phyloP scores from a whole-genome alignment of 352 stramenopile species.

The Aphanomyces stellatus region DNA sequence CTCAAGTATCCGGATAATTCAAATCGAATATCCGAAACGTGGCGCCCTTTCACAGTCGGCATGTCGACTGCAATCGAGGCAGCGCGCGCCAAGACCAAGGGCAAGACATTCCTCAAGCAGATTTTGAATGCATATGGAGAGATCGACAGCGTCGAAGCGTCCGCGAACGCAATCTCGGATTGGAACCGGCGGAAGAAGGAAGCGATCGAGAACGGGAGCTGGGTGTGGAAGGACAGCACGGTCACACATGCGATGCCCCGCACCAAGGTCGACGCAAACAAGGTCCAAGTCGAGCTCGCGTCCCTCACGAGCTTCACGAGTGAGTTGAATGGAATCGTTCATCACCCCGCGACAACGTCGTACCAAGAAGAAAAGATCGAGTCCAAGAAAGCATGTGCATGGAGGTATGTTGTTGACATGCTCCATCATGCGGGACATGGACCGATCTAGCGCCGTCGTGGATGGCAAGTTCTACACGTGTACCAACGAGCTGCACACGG shows the following conservation, averaged over 20 bases:
- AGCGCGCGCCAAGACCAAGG: conserved; percentile 51
- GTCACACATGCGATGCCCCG: neutral
- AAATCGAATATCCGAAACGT: neutral
- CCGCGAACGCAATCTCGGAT: conserved; percentile 37
- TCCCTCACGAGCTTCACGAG: neutral
- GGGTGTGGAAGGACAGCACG: conserved; percentile 27
- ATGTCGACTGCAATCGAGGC: conserved; percentile 62
- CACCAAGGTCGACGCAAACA: conserved; percentile 1
- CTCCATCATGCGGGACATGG: too few species aligned
- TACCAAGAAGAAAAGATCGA: neutral
- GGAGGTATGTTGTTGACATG: too few species aligned
- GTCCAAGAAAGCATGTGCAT: neutral
- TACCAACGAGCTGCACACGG: conserved; percentile 27
- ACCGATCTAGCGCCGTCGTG: conserved; percentile 21
- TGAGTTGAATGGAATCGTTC: neutral
- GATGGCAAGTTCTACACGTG: conserved; percentile 42
- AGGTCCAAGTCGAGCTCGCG: conserved; percentile 8
- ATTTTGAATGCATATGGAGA: conserved; percentile 32
- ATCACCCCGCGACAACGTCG: neutral
- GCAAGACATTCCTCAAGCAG: conserved; percentile 54
- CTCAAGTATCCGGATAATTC: neutral
- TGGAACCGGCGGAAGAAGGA: conserved; percentile 48
- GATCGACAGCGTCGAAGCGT: conserved; percentile 35
- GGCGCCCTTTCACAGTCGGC: neutral
- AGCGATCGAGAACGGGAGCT: conserved; percentile 29